Conservation (phyloP, 108 stramenopile genomes). For the Skeletonema grethae region DNA sequence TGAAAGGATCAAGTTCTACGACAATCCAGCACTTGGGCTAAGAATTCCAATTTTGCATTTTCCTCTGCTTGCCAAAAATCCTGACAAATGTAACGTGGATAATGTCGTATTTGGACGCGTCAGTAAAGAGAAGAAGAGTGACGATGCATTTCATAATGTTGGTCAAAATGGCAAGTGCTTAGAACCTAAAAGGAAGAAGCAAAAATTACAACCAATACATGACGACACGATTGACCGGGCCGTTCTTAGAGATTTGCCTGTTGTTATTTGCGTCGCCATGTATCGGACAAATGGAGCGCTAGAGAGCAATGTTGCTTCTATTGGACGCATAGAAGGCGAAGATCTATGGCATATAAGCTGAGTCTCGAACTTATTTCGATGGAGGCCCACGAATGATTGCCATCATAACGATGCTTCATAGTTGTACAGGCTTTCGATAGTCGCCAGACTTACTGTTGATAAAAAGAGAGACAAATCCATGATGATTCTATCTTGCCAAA, state of each 20-base stretch:
- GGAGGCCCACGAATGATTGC: no score
- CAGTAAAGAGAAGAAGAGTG: slow-evolving; percentile 43
- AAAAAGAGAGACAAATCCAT: no score
- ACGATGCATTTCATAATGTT: neutral
- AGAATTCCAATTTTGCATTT: slow-evolving; percentile 87
- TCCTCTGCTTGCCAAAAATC: slow-evolving; percentile 58
- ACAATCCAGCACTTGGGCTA: slow-evolving; percentile 45
- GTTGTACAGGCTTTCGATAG: no score
- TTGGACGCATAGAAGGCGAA: slow-evolving; percentile 76
- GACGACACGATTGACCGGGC: slow-evolving; percentile 7
- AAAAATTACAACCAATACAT: slow-evolving; percentile 5
- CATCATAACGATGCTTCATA: no score
- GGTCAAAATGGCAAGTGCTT: neutral
- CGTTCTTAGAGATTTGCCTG: slow-evolving; percentile 61
- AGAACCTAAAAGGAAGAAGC: slow-evolving; percentile 6
- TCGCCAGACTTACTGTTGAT: no score
- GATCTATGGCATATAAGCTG: slow-evolving; percentile 84
- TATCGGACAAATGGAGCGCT: slow-evolving; percentile 84
- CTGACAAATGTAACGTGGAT: neutral
- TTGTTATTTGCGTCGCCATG: slow-evolving; percentile 90
- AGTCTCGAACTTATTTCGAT: neutral
- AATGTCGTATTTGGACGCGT: slow-evolving; percentile 56
- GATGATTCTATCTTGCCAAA: no score
- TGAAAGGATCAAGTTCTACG: slow-evolving; percentile 55
- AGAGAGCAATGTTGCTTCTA: slow-evolving; percentile 74